Conservation (phyloP, 2,329 filamentous ascomycete species). For the Beauveria rudraprayagi region DNA sequence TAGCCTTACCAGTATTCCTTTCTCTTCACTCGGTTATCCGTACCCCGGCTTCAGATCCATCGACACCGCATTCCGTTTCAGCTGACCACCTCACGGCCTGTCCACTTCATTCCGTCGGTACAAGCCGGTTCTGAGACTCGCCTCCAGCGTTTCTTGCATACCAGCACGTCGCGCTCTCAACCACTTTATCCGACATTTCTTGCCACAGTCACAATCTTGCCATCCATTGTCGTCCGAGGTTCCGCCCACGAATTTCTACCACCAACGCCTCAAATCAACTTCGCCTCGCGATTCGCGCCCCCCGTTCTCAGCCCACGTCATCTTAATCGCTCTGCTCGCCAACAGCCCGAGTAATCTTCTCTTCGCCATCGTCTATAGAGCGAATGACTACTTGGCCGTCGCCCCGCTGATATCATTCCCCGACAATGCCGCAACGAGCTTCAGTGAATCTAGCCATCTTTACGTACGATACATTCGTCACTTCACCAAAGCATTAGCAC, state of each 20-base stretch:
- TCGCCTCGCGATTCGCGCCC: neutral
- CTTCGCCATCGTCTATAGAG: neutral
- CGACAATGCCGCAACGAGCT: conserved; percentile 9
- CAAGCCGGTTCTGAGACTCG: conserved; percentile 6
- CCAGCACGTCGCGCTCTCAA: neutral
- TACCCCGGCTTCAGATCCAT: conserved; percentile 6
- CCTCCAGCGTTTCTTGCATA: neutral
- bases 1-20: neutral
- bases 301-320: neutral
- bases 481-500: neutral
- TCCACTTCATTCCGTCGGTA: neutral
- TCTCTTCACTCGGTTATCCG: neutral
- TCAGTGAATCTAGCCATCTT: neutral
- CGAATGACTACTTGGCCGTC: neutral
- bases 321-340: neutral
- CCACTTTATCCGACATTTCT: neutral
- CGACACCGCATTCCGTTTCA: neutral
- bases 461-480: neutral
- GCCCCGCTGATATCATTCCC: neutral
- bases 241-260: neutral
- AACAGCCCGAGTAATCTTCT: neutral
- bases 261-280: neutral
- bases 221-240: neutral
- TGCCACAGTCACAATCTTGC: neutral
- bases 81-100: conserved; percentile 3